Evolutionary conservation across 2,329 filamentous ascomycete species (phyloP).

Genomic region (Volutella citrinella): DNA sequence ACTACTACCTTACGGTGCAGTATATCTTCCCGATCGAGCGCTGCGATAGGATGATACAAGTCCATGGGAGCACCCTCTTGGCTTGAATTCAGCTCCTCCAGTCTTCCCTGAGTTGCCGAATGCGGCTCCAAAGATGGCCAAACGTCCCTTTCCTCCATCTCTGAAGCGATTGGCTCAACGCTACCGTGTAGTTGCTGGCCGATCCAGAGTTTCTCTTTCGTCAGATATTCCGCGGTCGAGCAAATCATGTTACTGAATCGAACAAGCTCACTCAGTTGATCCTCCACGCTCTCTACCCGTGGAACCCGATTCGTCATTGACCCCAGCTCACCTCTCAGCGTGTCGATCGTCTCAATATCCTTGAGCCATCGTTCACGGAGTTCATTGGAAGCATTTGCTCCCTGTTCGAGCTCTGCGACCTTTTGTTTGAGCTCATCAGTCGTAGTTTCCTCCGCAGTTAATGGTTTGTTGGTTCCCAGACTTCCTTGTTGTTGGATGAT

Average conservation of each 20-base stretch:
- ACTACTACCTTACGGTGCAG: slow-evolving; percentile 30
- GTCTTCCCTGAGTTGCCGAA: neutral
- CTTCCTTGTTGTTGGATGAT: neutral
- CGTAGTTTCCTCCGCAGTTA: slow-evolving; percentile 12
- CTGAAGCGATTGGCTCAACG: too few relatives aligned
- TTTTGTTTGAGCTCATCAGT: slow-evolving; percentile 13
- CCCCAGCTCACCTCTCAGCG: slow-evolving; percentile 22
- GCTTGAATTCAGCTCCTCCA: neutral
- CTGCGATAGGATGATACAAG: neutral
- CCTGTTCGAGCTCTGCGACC: slow-evolving; percentile 19
- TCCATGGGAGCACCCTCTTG: neutral
- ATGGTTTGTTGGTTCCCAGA: slow-evolving; percentile 4
- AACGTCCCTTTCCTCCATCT: neutral
- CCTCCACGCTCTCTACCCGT: slow-evolving; percentile 21
- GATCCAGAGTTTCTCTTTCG: slow-evolving; percentile 28
- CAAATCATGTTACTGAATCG: slow-evolving; percentile 26
- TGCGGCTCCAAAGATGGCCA: slow-evolving; percentile 1
- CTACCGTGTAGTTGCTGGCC: slow-evolving; percentile 24
- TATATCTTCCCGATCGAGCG: slow-evolving; percentile 6
- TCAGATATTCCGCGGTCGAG: slow-evolving; percentile 27
- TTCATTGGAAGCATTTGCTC: slow-evolving; percentile 14
- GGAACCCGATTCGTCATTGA: slow-evolving; percentile 21
- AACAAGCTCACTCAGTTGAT: slow-evolving; percentile 23
- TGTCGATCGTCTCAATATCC: slow-evolving; percentile 26
- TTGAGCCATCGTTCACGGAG: slow-evolving; percentile 25